Evolutionary conservation across 176 grass and related monocot genomes (phyloP).

Genomic region (Secale cereale): DNA sequence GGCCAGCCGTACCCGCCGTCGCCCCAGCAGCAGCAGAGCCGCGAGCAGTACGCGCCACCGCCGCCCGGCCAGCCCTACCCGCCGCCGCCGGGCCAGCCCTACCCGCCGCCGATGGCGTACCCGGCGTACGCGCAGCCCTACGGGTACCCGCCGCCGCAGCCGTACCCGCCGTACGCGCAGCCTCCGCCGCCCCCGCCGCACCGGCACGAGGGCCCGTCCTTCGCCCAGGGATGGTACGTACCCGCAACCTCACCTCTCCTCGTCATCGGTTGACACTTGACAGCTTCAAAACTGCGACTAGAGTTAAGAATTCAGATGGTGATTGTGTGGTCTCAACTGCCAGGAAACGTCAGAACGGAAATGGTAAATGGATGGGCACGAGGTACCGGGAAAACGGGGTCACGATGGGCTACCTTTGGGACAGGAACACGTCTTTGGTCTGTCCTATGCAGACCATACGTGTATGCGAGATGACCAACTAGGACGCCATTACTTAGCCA

Average conservation of each 20-base stretch:
- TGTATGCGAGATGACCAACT: neutral
- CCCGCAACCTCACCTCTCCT: neutral
- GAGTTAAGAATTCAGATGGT: neutral
- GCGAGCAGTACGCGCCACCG: neutral
- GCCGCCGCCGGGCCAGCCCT: neutral
- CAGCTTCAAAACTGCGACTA: neutral
- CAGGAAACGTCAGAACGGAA: neutral
- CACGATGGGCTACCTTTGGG: neutral
- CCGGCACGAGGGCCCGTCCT: constrained; percentile 25
- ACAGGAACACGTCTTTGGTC: neutral
- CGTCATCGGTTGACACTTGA: neutral
- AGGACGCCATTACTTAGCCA: neutral
- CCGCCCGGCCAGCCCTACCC: constrained; percentile 8
- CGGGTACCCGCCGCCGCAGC: constrained; percentile 40
- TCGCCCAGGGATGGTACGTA: constrained; percentile 45
- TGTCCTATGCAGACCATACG: neutral
- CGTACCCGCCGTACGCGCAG: constrained; percentile 51
- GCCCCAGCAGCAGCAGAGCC: neutral
- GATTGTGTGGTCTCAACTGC: neutral
- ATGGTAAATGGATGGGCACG: neutral
- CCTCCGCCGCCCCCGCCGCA: constrained; percentile 47
- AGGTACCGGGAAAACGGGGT: neutral
- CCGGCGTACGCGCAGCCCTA: constrained; percentile 34
- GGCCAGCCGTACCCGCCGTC: neutral
- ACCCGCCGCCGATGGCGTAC: constrained; percentile 35